Evolutionary conservation across 2,329 filamentous ascomycete genomes (phyloP), one percentile per base, ranked within the genome.

Genomic region (Colletotrichum melonis): DNA sequence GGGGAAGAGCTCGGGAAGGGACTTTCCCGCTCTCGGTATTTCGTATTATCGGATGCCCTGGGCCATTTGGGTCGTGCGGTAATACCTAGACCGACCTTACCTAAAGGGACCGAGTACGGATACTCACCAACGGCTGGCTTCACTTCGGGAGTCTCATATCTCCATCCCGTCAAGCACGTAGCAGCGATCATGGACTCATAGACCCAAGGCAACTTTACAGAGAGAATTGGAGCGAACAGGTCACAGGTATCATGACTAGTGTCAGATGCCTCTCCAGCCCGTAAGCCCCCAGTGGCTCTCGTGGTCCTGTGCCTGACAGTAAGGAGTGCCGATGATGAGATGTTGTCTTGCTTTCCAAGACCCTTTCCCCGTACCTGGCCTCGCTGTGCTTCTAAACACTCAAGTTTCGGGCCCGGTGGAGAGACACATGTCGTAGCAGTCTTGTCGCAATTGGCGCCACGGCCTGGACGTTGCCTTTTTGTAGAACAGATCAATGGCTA

Each of bases 211-310:
- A 56, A 30, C 52, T 56, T 46, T 22, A 32, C 30, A 24, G 52
- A 26, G 30, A 64, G 28, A 52, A 28, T 55, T 55, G 30, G 54
- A 26, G 62, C 46, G 46, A 26, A 49, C 30, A 22, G 52, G 24
- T 30, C 12, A 35, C 67, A 57, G 38, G 60, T 64, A 66, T 71
- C 67, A 71, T 73, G 56, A 73, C 71, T 73, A 73, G 71, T 66
- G 67, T 63, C 71, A 63, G 62, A 73, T 71, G 60, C 67, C 49
- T 66, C 49, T 58, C 19, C 26, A 46, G 26, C 32, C 28, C 46
- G 46, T 72, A 49, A 49, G 63, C 22, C 28, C 26, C 26, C 26
- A 58, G 24, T 58, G 56, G 56, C 28, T 19, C 14, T 22, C 16
- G 32, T 66, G 16, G 52, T 24, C 28, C 57, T 35, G 66, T 64